These are phyloP conservation scores for Trichosporon sp. DNA, from an alignment of 1,284 basidiomycete species.

Conservation along the genomic window DNA sequence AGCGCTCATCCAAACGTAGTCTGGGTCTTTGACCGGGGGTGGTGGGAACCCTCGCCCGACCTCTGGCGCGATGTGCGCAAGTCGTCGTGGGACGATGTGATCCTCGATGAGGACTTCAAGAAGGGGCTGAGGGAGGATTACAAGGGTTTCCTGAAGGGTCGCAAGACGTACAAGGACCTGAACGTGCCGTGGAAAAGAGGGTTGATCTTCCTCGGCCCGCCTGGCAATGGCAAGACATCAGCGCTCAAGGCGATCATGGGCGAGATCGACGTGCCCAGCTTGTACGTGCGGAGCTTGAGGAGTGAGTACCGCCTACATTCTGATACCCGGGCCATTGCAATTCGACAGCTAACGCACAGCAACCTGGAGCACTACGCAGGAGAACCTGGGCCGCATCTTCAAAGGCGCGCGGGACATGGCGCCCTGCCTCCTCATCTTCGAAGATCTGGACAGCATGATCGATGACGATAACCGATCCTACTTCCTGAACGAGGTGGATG, in stretches of 20 bases:
- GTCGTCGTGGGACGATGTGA: conserved; percentile 60
- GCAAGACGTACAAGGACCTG: conserved; percentile 69
- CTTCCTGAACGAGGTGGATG: conserved; percentile 76
- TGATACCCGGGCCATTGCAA: too few relatives aligned
- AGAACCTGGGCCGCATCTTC: conserved; percentile 36
- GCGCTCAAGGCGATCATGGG: conserved; percentile 65
- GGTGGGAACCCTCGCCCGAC: conserved; percentile 66
- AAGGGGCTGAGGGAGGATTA: conserved; percentile 68
- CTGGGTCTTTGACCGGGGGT: conserved; percentile 71
- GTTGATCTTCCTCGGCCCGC: conserved; percentile 49
- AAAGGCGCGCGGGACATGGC: conserved; percentile 53
- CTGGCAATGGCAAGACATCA: conserved; percentile 82
- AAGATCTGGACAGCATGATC: conserved; percentile 79
- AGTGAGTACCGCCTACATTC: conserved; percentile 36
- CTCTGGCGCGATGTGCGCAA: conserved; percentile 73
- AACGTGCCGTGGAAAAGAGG: conserved; percentile 75
- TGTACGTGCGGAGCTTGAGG: conserved; percentile 69
- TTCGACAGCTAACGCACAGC: neutral
- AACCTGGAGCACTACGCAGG: conserved; percentile 28
- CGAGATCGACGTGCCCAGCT: conserved; percentile 59
- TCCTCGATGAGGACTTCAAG: conserved; percentile 73
- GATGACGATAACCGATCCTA: conserved; percentile 74
- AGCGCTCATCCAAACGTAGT: conserved; percentile 66
- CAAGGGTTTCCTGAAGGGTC: conserved; percentile 72
- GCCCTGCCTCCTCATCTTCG: conserved; percentile 74